Evolutionary conservation across 257 asterid species (phyloP), one percentile per base, ranked within the genome.

Genomic region (Lavandula angustifolia): DNA sequence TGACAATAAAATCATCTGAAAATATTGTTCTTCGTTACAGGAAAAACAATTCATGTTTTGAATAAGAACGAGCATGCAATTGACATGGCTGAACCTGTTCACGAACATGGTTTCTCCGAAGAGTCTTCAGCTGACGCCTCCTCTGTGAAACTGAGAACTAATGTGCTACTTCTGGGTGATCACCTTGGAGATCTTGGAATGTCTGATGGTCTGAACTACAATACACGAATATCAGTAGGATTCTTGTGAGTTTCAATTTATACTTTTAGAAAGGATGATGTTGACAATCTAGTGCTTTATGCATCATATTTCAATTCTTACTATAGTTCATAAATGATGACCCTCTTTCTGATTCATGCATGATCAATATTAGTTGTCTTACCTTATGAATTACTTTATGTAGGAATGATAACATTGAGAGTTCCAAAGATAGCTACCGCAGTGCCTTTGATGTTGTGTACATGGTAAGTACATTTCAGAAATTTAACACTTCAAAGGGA

Each of bases 11-110:
- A 38, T 68, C 22, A 71, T 35, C 56, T 13, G 27, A 27, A 29
- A 16, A 62, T 56, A 27, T 33, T 78, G n/a, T 76, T 72, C 29
- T 65, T 52, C 63, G 34, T 74, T 58, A 44, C 84, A 91, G 98
- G 98, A 57, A 91, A 88, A 75, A 86, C 95, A 12, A 91, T 88
- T 73, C 98, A 91, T 74, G 92, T 87, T 57, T 78, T 86, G 72
- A 91, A 91, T 73, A 91, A 91, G 87, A 91, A 91, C 53, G 98
- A 91, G 79, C 98, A 91, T 79, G 98, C 96, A n/a, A 83, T 90
- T 62, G 92, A 85, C 79, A 87, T 90, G 97, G 95, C 92, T 68
- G 95, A 74, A 64, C 95, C 92, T 49, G 66, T 90, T 69, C 95
- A 87, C 66, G 85, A 67, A 70, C 67, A 78, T 18, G 86, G 82